Evolutionary conservation across 2,329 filamentous ascomycete genomes (phyloP).

Genomic region (Hypoxylon sp.): DNA sequence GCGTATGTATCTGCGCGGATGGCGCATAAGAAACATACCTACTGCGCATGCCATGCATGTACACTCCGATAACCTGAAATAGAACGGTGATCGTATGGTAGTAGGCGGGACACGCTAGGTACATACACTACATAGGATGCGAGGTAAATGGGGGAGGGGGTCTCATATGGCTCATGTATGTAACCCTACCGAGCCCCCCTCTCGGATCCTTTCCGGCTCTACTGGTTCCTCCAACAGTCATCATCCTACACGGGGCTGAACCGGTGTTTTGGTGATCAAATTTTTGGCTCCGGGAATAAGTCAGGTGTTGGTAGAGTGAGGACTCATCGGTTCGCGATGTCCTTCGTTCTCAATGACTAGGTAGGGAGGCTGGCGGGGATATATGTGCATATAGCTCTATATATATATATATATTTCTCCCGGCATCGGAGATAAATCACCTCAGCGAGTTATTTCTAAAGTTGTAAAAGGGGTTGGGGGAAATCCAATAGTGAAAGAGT

Average conservation of each 20-base stretch:
- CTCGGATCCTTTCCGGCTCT: constrained; percentile 13
- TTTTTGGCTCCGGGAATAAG: background rate
- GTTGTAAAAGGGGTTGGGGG: background rate
- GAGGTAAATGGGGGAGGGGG: background rate
- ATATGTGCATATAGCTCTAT: background rate
- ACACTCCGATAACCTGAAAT: constrained; percentile 34
- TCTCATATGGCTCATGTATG: constrained; percentile 28
- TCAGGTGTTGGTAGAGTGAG: background rate
- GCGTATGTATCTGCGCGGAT: background rate
- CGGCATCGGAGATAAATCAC: background rate
- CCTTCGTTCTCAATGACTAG: background rate
- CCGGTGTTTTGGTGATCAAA: background rate
- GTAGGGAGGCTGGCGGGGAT: background rate
- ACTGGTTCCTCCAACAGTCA: background rate
- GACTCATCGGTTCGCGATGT: background rate
- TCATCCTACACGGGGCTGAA: background rate
- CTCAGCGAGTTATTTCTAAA: background rate
- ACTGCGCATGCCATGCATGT: constrained; percentile 35
- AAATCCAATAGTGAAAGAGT: background rate
- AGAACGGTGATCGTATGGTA: constrained; percentile 15
- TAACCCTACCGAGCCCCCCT: constrained; percentile 37
- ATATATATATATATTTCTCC: background rate
- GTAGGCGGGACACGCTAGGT: background rate
- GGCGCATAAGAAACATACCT: background rate
- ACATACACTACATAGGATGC: background rate